phyloP scores from a whole-genome alignment of 345 rosid genomes.

The Boechera retrofracta region DNA sequence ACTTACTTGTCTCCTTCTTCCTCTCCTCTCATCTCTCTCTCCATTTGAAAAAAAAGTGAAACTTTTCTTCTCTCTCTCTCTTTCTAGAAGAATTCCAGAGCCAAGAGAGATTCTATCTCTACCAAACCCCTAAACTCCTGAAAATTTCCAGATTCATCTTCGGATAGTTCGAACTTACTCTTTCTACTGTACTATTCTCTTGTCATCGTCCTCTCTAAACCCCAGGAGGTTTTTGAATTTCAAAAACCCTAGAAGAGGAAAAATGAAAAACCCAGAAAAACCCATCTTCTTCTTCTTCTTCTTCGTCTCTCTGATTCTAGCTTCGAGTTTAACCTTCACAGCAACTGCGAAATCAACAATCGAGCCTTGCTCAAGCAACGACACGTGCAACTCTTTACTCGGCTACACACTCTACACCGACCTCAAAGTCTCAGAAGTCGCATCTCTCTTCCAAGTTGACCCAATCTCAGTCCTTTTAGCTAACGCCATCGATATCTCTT shows the following conservation, averaged over 20 bases:
- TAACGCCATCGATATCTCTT: constrained; percentile 93
- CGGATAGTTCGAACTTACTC: background rate
- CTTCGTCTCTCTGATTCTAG: constrained; percentile 38
- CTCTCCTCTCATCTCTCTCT: constrained; percentile 33
- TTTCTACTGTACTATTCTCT: background rate
- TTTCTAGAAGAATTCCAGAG: constrained; percentile 23
- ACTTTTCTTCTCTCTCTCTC: constrained; percentile 21
- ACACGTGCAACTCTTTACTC: constrained; percentile 82
- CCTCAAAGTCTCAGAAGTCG: constrained; percentile 95
- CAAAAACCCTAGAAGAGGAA: constrained; percentile 25
- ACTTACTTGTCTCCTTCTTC: constrained; percentile 43
- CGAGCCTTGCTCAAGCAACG: constrained; percentile 94
- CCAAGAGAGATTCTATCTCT: constrained; percentile 15
- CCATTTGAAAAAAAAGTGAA: constrained; percentile 34
- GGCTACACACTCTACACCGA: constrained; percentile 97
- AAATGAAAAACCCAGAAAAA: constrained; percentile 50
- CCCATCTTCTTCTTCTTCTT: constrained; percentile 8
- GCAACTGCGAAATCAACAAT: constrained; percentile 79
- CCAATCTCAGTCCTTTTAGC: constrained; percentile 81
- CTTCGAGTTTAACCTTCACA: constrained; percentile 36
- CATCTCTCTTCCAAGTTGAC: constrained; percentile 95
- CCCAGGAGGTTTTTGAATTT: constrained; percentile 14
- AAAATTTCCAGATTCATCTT: constrained; percentile 6
- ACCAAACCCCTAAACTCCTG: background rate
- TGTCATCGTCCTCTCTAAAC: background rate